These are phyloP conservation scores for Fusarium sterilihyphosum DNA, from an alignment of 2,329 filamentous ascomycete species.

Conservation along the genomic window DNA sequence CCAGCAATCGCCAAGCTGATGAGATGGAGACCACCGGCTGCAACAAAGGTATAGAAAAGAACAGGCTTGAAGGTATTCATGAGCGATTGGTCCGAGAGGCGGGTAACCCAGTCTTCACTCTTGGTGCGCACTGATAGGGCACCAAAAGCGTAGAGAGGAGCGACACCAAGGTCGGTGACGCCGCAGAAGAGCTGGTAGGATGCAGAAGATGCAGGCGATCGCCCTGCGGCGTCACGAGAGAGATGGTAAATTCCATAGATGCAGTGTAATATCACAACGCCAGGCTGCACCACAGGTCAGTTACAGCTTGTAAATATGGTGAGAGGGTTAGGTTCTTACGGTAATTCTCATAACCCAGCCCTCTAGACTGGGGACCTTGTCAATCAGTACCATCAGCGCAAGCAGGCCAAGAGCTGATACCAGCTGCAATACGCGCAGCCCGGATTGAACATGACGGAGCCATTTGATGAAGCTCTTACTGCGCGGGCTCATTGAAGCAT, in stretches of 20 bases:
- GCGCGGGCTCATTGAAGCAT: conserved; percentile 72
- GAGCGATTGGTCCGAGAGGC: conserved; percentile 67
- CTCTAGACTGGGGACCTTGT: conserved; percentile 69
- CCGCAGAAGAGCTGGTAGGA: conserved; percentile 90
- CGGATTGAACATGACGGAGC: conserved; percentile 74
- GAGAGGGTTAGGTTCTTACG: conserved; percentile 59
- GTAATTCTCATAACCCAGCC: conserved; percentile 82
- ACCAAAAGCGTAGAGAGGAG: conserved; percentile 67
- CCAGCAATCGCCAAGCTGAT: conserved; percentile 75
- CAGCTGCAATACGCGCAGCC: conserved; percentile 73
- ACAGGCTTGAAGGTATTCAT: conserved; percentile 70
- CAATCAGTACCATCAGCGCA: conserved; percentile 80
- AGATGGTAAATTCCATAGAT: conserved; percentile 86
- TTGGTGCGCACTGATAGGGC: conserved; percentile 58
- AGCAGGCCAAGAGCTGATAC: conserved; percentile 76
- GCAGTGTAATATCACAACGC: conserved; percentile 76
- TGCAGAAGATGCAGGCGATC: conserved; percentile 81
- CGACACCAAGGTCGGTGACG: conserved; percentile 70
- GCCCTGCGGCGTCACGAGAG: conserved; percentile 71
- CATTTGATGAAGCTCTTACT: conserved; percentile 78
- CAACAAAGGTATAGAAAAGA: conserved; percentile 74
- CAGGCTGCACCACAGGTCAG: conserved; percentile 66
- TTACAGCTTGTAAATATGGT: not conserved
- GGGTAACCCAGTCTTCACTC: conserved; percentile 69
- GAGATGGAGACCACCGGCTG: conserved; percentile 73